Percentiles rank a stretch among this genome's conserved stretches.
Evolutionary conservation across 129 eudicot genomes (phyloP).

Genomic region (Glebionis coronaria): DNA sequence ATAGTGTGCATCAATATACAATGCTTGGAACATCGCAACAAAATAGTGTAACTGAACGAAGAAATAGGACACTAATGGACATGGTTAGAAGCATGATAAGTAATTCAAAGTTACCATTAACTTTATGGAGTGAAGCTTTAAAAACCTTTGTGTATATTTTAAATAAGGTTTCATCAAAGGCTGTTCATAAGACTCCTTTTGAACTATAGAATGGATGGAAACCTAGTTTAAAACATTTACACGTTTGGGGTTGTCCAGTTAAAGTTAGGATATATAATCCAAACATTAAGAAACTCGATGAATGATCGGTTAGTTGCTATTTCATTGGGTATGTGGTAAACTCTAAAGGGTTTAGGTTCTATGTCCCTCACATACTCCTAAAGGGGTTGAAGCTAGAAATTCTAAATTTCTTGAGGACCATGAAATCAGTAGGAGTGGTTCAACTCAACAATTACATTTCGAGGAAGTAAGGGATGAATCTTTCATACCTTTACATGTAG

Average conservation of each 20-base stretch:
- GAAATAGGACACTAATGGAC: background rate
- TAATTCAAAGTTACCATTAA: background rate
- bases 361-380: background rate
- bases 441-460: background rate
- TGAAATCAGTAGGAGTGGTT: background rate
- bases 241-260: background rate
- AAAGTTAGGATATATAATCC: background rate
- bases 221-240: background rate
- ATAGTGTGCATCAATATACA: background rate
- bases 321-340: background rate
- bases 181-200: background rate
- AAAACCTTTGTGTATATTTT: background rate
- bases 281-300: background rate
- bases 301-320: background rate
- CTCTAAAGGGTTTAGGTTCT: background rate
- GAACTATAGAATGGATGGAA: background rate
- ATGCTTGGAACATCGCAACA: background rate
- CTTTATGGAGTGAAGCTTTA: background rate
- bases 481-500: background rate
- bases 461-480: background rate
- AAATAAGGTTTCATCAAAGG: background rate
- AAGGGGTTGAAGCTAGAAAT: background rate
- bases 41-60: background rate
- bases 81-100: background rate
- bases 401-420: background rate